phyloP scores from a whole-genome alignment of 192 early-diverging fungal genomes.

The Obelidium mucronatum region DNA sequence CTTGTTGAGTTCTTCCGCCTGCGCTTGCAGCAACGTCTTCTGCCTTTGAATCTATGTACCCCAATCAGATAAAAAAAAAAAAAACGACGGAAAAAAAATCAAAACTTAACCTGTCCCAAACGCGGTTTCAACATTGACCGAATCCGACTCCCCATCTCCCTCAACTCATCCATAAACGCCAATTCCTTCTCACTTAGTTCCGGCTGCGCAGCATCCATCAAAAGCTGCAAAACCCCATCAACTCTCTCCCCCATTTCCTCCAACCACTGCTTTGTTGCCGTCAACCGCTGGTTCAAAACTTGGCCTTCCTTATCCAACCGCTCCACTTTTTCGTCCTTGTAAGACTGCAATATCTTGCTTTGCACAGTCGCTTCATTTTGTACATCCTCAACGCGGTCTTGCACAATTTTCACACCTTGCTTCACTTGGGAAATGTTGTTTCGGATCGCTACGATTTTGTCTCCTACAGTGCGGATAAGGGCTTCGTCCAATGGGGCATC shows the following conservation, averaged over 20 bases:
- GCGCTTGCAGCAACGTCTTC: constrained; percentile 24
- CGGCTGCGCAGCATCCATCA: constrained; percentile 21
- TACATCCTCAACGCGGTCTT: constrained; percentile 27
- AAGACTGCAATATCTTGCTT: constrained; percentile 1
- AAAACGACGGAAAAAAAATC: too few species aligned
- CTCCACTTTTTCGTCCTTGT: background rate
- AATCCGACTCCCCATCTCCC: constrained; percentile 27
- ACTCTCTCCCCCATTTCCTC: background rate
- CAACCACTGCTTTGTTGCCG: background rate
- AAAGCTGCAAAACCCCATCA: constrained; percentile 24
- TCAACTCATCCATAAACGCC: constrained; percentile 28
- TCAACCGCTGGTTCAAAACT: background rate
- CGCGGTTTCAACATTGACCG: constrained; percentile 29
- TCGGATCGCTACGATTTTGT: constrained; percentile 11
- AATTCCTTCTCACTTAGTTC: constrained; percentile 18
- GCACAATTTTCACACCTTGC: background rate
- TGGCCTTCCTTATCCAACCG: background rate
- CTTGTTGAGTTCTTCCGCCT: background rate
- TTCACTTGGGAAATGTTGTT: constrained; percentile 8
- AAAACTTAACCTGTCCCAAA: constrained; percentile 23
- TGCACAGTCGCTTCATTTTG: constrained; percentile 23
- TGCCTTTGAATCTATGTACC: constrained; percentile 19
- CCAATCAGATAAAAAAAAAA: background rate
- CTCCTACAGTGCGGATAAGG: constrained; percentile 3
- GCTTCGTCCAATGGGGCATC: background rate